These are phyloP conservation scores for Edaphochlamys debaryana DNA, from an alignment of 139 green algal genomes.

Conservation along the genomic window DNA sequence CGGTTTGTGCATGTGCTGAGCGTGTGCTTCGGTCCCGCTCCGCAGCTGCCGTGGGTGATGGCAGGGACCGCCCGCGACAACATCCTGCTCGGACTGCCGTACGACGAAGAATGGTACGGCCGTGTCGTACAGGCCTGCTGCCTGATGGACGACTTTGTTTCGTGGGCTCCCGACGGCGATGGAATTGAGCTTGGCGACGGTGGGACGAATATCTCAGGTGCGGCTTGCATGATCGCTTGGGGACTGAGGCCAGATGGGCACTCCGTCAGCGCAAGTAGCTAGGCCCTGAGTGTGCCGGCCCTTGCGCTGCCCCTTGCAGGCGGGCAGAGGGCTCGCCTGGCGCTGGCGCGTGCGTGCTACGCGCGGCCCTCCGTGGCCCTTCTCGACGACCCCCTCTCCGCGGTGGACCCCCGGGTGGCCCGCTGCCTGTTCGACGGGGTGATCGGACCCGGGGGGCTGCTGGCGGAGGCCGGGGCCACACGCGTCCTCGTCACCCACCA, in stretches of 20 bases:
- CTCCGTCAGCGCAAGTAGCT: too few relatives aligned
- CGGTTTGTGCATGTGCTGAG: too few relatives aligned
- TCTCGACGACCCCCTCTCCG: constrained; percentile 83
- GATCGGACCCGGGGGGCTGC: constrained; percentile 62
- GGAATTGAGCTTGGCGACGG: constrained; percentile 87
- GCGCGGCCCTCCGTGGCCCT: constrained; percentile 63
- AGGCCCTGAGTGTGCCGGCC: too few relatives aligned
- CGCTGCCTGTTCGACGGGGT: constrained; percentile 65
- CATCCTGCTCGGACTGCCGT: constrained; percentile 78
- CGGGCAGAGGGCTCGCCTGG: constrained; percentile 78
- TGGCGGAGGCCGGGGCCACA: constrained; percentile 35
- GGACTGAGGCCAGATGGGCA: too few relatives aligned
- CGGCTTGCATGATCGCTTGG: too few relatives aligned
- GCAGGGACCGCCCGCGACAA: constrained; percentile 80
- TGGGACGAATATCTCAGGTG: constrained; percentile 80
- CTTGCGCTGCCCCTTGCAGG: too few relatives aligned
- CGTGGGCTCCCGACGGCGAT: constrained; percentile 81
- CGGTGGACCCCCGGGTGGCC: constrained; percentile 75
- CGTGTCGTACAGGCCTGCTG: constrained; percentile 68
- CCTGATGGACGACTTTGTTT: constrained; percentile 73
- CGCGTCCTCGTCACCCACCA: constrained; percentile 86
- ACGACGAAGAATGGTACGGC: constrained; percentile 62
- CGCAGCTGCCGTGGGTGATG: constrained; percentile 84
- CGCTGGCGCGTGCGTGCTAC: constrained; percentile 78
- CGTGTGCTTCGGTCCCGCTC: too few relatives aligned